Conservation (phyloP, 2,329 filamentous ascomycete genomes). For the Ceratocystis variospora region DNA sequence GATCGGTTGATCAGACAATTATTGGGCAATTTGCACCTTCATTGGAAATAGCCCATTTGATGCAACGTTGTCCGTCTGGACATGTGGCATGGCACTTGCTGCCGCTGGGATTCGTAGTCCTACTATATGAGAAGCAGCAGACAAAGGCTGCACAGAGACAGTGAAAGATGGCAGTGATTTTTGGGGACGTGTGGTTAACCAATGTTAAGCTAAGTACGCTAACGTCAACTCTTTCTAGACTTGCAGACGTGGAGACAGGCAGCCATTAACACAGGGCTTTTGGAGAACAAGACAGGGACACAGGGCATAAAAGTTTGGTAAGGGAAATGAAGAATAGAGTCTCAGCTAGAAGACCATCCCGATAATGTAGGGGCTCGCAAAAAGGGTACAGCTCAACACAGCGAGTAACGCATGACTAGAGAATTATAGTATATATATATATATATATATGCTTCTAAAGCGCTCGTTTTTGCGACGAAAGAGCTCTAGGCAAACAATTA, state of each 20-base stretch:
- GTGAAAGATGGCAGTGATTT: neutral
- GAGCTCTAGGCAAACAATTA: neutral
- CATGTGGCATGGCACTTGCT: slow-evolving; percentile 2
- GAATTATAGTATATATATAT: no score
- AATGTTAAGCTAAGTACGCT: no score
- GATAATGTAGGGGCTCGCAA: no score
- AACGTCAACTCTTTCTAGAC: no score
- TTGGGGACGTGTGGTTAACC: neutral
- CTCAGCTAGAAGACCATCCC: neutral
- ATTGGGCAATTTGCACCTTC: neutral
- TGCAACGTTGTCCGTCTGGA: neutral
- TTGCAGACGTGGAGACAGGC: no score
- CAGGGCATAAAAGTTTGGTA: neutral
- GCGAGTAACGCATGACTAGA: no score
- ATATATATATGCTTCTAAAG: neutral
- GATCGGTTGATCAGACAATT: slow-evolving; percentile 1
- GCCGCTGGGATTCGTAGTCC: neutral
- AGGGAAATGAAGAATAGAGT: neutral
- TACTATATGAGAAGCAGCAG: neutral
- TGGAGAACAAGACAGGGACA: neutral
- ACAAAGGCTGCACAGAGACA: neutral
- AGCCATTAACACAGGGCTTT: no score
- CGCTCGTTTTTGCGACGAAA: neutral
- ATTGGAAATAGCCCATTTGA: neutral
- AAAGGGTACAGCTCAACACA: neutral